These are phyloP conservation scores for Cladosporium sp. DNA, from an alignment of 2,329 filamentous ascomycete genomes.

Conservation along the genomic window DNA sequence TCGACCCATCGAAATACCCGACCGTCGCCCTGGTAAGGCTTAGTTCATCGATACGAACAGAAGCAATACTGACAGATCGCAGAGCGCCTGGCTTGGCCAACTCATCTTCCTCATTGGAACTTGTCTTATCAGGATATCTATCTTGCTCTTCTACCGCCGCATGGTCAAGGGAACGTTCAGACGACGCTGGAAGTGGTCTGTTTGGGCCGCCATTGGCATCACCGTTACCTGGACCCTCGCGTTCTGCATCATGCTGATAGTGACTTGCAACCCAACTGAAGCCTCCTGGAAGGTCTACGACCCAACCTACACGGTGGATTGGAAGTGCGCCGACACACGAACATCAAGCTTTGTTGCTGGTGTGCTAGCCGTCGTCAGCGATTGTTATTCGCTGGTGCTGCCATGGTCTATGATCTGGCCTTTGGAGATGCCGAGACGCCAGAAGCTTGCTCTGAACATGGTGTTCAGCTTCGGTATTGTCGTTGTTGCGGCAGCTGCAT, in stretches of 20 bases:
- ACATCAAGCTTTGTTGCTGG: constrained; percentile 32
- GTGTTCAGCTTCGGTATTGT: constrained; percentile 33
- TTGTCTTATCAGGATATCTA: constrained; percentile 41
- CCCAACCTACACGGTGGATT: constrained; percentile 25
- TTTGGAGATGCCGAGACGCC: constrained; percentile 44
- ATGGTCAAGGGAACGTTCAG: constrained; percentile 42
- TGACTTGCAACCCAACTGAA: constrained; percentile 26
- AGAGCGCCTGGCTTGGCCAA: constrained; percentile 39
- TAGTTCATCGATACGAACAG: background rate
- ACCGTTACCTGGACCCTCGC: constrained; percentile 43
- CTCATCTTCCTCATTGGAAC: constrained; percentile 37
- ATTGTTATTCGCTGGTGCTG: constrained; percentile 27
- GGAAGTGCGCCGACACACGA: constrained; percentile 37
- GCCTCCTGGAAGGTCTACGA: constrained; percentile 28
- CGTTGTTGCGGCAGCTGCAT: constrained; percentile 37
- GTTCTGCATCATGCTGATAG: constrained; percentile 36
- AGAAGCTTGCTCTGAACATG: constrained; percentile 37
- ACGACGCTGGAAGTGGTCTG: constrained; percentile 40
- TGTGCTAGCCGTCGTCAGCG: constrained; percentile 27
- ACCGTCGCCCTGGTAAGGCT: constrained; percentile 17
- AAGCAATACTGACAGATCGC: background rate
- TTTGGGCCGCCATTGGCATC: constrained; percentile 43
- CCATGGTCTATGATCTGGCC: constrained; percentile 46
- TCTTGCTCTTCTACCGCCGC: constrained; percentile 47
- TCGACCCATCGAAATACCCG: background rate